A percentile compares a stretch with the other conserved stretches of the same genome.
Conservation (phyloP, 345 rosid species). For the Citrus reticulata region DNA sequence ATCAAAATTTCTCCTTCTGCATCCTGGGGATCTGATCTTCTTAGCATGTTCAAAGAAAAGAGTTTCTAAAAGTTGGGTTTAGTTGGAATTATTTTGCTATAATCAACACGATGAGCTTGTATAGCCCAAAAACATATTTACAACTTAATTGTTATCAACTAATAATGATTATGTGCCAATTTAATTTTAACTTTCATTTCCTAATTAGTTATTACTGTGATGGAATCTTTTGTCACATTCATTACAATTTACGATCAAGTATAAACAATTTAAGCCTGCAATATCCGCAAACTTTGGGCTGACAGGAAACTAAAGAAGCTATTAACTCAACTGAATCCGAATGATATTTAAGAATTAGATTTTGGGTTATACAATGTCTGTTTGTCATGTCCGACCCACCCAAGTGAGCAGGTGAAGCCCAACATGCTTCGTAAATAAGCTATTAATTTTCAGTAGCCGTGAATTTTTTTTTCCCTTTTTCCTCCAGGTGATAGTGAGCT, state of each 20-base stretch:
- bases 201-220: no score
- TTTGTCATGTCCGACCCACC: neutral
- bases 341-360: neutral
- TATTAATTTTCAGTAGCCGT: conserved; percentile 7
- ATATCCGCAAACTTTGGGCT: neutral
- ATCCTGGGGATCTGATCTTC: neutral
- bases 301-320: neutral
- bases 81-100: no score
- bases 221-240: no score
- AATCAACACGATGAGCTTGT: neutral
- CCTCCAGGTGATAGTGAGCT: neutral
- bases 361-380: neutral
- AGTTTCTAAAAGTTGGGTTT: neutral
- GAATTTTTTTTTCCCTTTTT: neutral
- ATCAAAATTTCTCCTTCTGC: no score
- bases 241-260: no score
- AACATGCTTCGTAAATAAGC: neutral
- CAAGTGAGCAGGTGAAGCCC: neutral
- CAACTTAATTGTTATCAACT: neutral
- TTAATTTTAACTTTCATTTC: no score
- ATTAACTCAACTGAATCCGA: neutral
- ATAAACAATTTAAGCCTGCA: neutral
- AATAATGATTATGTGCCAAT: no score
- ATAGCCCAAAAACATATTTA: neutral
- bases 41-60: no score